These are phyloP conservation scores for Oryza glaberrima DNA, from an alignment of 176 grass and related monocot species.

Conservation along the genomic window DNA sequence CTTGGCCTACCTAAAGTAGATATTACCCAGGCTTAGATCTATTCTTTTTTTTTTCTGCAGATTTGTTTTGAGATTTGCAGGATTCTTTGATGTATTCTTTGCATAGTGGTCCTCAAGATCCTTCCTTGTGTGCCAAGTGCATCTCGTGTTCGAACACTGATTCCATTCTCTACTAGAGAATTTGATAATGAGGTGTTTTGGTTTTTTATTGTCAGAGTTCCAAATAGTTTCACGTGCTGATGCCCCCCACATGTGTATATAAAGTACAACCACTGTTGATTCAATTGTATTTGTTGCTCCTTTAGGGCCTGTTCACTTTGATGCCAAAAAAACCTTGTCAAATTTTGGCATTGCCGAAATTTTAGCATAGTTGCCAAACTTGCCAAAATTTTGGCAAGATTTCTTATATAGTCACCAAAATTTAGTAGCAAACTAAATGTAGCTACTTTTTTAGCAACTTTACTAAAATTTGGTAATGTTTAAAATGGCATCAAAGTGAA, in stretches of 20 bases:
- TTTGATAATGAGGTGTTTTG: constrained; percentile 15
- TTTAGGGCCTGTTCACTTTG: too few species aligned
- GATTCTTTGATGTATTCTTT: background rate
- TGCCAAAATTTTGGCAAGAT: too few species aligned
- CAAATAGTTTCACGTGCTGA: background rate
- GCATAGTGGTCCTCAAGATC: background rate
- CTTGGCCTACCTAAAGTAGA: constrained; percentile 55
- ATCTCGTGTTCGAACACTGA: background rate
- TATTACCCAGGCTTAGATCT: constrained; percentile 30
- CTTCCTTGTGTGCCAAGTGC: background rate
- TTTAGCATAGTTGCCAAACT: too few species aligned
- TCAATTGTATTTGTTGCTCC: constrained; percentile 26
- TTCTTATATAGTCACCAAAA: too few species aligned
- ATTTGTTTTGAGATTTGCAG: constrained; percentile 5
- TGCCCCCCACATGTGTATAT: constrained; percentile 24
- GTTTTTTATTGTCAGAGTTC: background rate
- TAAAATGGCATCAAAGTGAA: too few species aligned
- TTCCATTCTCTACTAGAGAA: background rate
- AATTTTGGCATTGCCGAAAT: too few species aligned
- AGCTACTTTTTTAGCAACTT: too few species aligned
- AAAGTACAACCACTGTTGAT: constrained; percentile 10
- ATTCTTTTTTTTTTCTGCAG: background rate
- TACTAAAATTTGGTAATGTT: too few species aligned
- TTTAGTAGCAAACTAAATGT: too few species aligned
- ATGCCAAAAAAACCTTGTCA: too few species aligned